Percentiles rank a stretch among this genome's conserved stretches.
Evolutionary conservation across 2,329 filamentous ascomycete genomes (phyloP).

Genomic region (Aspergillus ruber): DNA sequence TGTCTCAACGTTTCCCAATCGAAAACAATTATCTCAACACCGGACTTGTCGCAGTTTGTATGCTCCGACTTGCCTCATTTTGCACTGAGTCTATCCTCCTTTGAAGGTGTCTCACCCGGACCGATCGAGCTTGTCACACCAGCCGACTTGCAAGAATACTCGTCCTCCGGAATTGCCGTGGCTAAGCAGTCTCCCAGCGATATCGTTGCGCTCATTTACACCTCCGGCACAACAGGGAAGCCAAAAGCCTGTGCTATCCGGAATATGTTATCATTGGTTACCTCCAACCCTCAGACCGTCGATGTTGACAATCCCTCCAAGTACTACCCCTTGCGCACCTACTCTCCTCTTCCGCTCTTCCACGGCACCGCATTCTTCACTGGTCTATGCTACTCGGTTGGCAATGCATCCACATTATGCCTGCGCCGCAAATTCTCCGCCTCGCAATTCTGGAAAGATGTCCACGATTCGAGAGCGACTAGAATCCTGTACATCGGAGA

Average conservation of each 20-base stretch:
- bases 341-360: constrained; percentile 44
- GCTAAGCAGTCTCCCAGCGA: constrained; percentile 32
- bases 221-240: constrained; percentile 44
- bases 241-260: constrained; percentile 42
- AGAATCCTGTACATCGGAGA: constrained; percentile 45
- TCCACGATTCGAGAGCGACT: constrained; percentile 37
- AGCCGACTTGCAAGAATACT: constrained; percentile 20
- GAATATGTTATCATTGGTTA: constrained; percentile 33
- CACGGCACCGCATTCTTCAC: constrained; percentile 45
- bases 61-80: constrained; percentile 29
- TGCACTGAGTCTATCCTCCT: constrained; percentile 34
- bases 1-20: constrained; percentile 39
- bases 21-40: constrained; percentile 39
- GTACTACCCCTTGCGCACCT: constrained; percentile 42
- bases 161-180: constrained; percentile 15
- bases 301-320: constrained; percentile 34
- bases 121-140: constrained; percentile 19
- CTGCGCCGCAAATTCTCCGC: constrained; percentile 42
- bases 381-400: constrained; percentile 36
- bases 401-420: constrained; percentile 38
- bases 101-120: constrained; percentile 19
- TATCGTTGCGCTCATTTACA: constrained; percentile 39
- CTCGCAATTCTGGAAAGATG: constrained; percentile 42
- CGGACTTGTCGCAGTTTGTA: constrained; percentile 36
- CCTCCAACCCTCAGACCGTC: constrained; percentile 28